These are phyloP conservation scores for Crepidotus variabilis DNA, from an alignment of 768 basidiomycete species.

Conservation along the genomic window DNA sequence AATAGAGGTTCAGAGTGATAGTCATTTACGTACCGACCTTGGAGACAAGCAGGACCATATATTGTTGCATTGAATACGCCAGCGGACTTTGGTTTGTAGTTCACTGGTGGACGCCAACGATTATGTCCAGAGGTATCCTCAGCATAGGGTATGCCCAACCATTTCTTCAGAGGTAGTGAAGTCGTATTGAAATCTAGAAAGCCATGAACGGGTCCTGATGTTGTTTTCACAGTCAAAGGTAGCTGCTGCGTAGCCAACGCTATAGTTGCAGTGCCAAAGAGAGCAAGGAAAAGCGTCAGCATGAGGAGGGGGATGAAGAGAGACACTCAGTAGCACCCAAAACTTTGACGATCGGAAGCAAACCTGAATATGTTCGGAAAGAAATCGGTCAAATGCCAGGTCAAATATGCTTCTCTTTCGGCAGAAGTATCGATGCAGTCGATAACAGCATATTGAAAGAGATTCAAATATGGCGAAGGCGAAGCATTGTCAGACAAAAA, in stretches of 20 bases:
- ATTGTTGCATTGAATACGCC: slow-evolving; percentile 23
- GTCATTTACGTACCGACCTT: slow-evolving; percentile 22
- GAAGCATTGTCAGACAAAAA: no score
- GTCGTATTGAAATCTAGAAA: slow-evolving; percentile 22
- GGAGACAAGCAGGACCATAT: slow-evolving; percentile 29
- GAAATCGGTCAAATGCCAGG: no score
- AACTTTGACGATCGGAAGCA: no score
- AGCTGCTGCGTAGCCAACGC: background rate
- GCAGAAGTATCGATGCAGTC: no score
- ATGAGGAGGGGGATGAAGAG: no score
- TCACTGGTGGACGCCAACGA: slow-evolving; percentile 27
- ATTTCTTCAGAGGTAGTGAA: slow-evolving; percentile 19
- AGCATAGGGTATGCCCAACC: slow-evolving; percentile 27
- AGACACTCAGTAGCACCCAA: no score
- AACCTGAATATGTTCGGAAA: no score
- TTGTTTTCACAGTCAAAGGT: slow-evolving; percentile 13
- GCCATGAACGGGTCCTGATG: slow-evolving; percentile 24
- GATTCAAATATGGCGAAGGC: no score
- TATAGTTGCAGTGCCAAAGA: background rate
- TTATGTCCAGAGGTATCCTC: slow-evolving; percentile 25
- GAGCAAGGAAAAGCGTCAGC: background rate
- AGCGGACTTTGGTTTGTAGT: slow-evolving; percentile 8
- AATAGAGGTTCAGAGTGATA: background rate
- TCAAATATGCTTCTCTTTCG: no score
- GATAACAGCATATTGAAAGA: no score